Base-by-base conservation (phyloP, 164 flowering plant genomes). In the Berberis thunbergii region DNA sequence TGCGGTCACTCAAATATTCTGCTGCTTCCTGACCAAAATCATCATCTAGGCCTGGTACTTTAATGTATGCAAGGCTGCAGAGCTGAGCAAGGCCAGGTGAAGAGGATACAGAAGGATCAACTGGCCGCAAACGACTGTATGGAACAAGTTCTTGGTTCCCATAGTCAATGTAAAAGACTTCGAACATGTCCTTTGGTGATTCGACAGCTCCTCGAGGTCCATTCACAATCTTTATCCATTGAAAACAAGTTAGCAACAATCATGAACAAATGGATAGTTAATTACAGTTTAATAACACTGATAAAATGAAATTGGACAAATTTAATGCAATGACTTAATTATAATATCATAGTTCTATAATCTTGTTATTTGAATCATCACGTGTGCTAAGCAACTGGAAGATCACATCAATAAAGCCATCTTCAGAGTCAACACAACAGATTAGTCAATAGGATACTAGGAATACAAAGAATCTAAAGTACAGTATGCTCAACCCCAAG, bases 21-120 rank as follows among this genome's bases (percentile, higher is more conserved):
- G 92, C 99, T 13, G 98, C 97, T 74, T 91, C 98, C 48, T 80
- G 82, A 43, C 98, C 98, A 73, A 78, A 91, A 67, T 91, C 98
- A 64, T 95, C 99, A 60, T 85, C 85, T 66, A 84, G 56, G 74
- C 60, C 59, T 5, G 99, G 98, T 59, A 89, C 83, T 78, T 89
- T 91, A 4, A 95, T 70, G 71, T 78, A 85, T 13, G 96, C 99
- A 66, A 95, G 96, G 70, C 83, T 79, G 78, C 97, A 95, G 1
- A 95, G 72, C 81, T 89, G 97, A 68, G 98, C 97, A 69, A 86
- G 85, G 56, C 85, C 89, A 58, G 98, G 89, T 54, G 82, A 72
- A 40, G 88, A 67, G 26, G 97, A 75, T 5, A 89, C 73, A 2
- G 98, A 84, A 65, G 96, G 70, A 67, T 86, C 96, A 63, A 91